Base-by-base conservation (phyloP, 2,329 filamentous ascomycete species). In the Pyrenochaeta sp. region DNA sequence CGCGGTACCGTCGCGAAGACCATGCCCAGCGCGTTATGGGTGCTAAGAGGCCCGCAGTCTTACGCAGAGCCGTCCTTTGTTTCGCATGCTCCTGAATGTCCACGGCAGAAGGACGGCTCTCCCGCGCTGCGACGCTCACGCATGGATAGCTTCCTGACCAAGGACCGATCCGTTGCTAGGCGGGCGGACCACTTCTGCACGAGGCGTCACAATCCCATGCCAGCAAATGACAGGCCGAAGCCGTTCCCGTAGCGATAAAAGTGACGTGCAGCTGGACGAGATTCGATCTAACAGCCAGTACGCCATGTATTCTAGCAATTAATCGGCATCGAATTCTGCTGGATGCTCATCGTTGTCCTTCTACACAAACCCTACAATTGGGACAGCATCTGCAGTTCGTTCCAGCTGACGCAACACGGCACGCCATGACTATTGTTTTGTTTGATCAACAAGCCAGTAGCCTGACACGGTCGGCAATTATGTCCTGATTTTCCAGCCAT, bases 1-100 rank as follows among this genome's bases (percentile, higher is more conserved):
- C 56, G 64, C 55, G 24, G 45, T 43, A 46, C 51, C 45, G 56
- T 61, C 59, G 57, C 61, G 52, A 54, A 52, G 46, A 56, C 49
- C 37, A 54, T 49, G 44, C 61, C 61, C 57, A 63, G 62, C 60
- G 60, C 59, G 60, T 62, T 66, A 68, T 66, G 62, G 61, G 59
- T 64, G 64, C 62, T 62, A 51, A 28, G 49, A 46, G 60, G 48
- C 64, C 62, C 62, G 64, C 62, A 54, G 54, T 54, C 47, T 58
- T 53, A 54, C 57, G 53, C 50, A 59, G 36, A 45, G 55, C 54
- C 47, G 57, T 59, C 55, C 52, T 48, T 49, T 50, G 51, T 54
- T 59, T 58, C 56, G 59, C 59, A 56, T 59, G 53, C 51, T 52
- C 48, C 46, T 50, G 27, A 34, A 44, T 39, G 48, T 54, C 45